These are phyloP conservation scores for Aureobasidium leucospermi DNA, from an alignment of 2,329 filamentous ascomycete genomes.

Conservation along the genomic window DNA sequence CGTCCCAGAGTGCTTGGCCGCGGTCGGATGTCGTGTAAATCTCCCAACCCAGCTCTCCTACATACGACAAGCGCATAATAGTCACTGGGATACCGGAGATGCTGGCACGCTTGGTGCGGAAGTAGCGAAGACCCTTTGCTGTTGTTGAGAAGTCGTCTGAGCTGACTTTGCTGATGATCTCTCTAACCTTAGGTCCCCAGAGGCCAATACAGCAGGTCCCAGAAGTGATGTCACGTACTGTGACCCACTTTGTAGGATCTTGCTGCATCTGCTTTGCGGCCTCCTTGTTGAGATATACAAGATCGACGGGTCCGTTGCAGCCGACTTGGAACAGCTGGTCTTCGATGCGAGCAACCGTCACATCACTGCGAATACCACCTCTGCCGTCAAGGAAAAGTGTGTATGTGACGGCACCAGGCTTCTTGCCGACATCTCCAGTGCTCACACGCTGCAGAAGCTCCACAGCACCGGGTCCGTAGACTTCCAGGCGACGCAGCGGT, in stretches of 20 bases:
- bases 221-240: conserved; percentile 53
- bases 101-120: conserved; percentile 41
- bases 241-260: conserved; percentile 37
- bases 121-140: conserved; percentile 42
- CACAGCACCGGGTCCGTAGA: conserved; percentile 50
- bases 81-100: conserved; percentile 52
- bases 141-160: conserved; percentile 37
- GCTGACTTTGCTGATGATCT: conserved; percentile 43
- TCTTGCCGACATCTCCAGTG: conserved; percentile 43
- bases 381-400: conserved; percentile 48
- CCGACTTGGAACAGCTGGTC: conserved; percentile 48
- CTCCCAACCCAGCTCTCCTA: conserved; percentile 58
- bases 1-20: conserved; percentile 53
- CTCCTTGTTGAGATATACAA: conserved; percentile 48
- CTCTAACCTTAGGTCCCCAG: conserved; percentile 51
- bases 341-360: conserved; percentile 48
- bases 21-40: conserved; percentile 54
- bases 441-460: conserved; percentile 49
- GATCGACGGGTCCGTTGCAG: conserved; percentile 49
- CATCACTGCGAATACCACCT: conserved; percentile 50
- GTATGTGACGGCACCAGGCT: conserved; percentile 47
- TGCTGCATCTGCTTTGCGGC: conserved; percentile 42
- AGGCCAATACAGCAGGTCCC: conserved; percentile 55
- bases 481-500: conserved; percentile 50
- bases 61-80: conserved; percentile 50